Evolutionary conservation across 2,329 filamentous ascomycete species (phyloP).

Genomic region (Elsinoe arachidis): DNA sequence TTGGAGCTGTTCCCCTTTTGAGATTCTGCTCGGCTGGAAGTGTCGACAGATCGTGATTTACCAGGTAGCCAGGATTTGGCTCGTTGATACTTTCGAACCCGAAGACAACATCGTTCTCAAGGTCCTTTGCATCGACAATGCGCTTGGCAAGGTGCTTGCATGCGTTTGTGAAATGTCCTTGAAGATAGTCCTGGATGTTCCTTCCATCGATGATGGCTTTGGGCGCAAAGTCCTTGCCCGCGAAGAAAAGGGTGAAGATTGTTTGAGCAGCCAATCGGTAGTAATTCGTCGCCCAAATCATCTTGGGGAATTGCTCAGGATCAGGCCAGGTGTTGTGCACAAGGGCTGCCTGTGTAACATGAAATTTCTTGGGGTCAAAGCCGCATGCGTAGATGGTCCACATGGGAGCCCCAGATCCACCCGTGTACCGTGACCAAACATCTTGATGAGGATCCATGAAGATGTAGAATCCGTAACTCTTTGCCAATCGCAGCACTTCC

Average conservation of each 20-base stretch:
- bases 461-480: conserved; percentile 85
- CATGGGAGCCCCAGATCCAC: conserved; percentile 90
- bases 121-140: conserved; percentile 81
- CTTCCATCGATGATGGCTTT: conserved; percentile 90
- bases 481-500: conserved; percentile 70
- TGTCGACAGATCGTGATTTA: conserved; percentile 68
- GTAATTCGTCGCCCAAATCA: conserved; percentile 99
- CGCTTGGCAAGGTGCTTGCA: conserved; percentile 71
- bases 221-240: conserved; percentile 80
- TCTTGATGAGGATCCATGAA: conserved; percentile 99
- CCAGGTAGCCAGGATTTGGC: conserved; percentile 80
- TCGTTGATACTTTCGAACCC: conserved; percentile 98
- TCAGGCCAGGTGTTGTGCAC: conserved; percentile 91
- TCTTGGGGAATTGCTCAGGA: conserved; percentile 82
- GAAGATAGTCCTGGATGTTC: conserved; percentile 94
- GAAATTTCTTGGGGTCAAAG: conserved; percentile 76
- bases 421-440: conserved; percentile 92
- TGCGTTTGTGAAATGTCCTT: conserved; percentile 74
- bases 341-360: conserved; percentile 78
- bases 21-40: conserved; percentile 83
- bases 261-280: conserved; percentile 76
- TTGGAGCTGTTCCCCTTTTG: conserved; percentile 87
- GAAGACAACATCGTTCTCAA: conserved; percentile 79
- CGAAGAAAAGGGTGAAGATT: conserved; percentile 93
- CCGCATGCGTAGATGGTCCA: conserved; percentile 97